Conservation (phyloP, 352 stramenopile species). For the Phytopythium cucurbitacearum region DNA sequence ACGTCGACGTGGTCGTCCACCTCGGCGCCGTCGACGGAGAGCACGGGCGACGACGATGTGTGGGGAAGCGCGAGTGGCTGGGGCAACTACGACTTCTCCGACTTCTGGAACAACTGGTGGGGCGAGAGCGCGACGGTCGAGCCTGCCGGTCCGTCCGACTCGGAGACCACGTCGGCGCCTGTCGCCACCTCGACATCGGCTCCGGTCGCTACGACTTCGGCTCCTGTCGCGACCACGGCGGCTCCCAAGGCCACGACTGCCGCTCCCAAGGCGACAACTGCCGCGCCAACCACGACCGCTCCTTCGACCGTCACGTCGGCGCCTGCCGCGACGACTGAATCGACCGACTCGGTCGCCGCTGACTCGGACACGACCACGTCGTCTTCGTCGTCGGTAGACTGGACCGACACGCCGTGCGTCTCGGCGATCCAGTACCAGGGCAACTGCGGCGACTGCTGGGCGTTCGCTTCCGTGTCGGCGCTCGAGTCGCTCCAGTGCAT, state of each 20-base stretch:
- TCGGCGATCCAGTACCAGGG: slow-evolving; percentile 48
- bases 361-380: slow-evolving; percentile 11
- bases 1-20: slow-evolving; percentile 17
- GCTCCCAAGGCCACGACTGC: not conserved
- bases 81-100: slow-evolving; percentile 2
- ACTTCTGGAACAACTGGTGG: slow-evolving; percentile 10
- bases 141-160: slow-evolving; percentile 11
- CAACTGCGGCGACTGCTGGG: slow-evolving; percentile 92
- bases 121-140: slow-evolving; percentile 13
- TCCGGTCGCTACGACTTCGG: slow-evolving; percentile 5
- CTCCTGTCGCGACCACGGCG: slow-evolving; percentile 1
- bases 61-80: slow-evolving; percentile 8
- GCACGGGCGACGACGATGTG: slow-evolving; percentile 5
- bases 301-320: slow-evolving; percentile 3
- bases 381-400: too few species aligned
- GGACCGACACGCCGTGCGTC: too few species aligned
- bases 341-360: slow-evolving; percentile 4
- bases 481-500: slow-evolving; percentile 83
- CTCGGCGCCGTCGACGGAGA: not conserved
- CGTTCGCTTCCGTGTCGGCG: slow-evolving; percentile 88
- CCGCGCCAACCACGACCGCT: slow-evolving; percentile 5
- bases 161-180: not conserved
- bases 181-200: not conserved
- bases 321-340: not conserved
- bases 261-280: slow-evolving; percentile 5